Percentiles rank a stretch among this genome's conserved stretches.
phyloP scores from a whole-genome alignment of 805 yeast genomes.

The Ogataea degrootiae region DNA sequence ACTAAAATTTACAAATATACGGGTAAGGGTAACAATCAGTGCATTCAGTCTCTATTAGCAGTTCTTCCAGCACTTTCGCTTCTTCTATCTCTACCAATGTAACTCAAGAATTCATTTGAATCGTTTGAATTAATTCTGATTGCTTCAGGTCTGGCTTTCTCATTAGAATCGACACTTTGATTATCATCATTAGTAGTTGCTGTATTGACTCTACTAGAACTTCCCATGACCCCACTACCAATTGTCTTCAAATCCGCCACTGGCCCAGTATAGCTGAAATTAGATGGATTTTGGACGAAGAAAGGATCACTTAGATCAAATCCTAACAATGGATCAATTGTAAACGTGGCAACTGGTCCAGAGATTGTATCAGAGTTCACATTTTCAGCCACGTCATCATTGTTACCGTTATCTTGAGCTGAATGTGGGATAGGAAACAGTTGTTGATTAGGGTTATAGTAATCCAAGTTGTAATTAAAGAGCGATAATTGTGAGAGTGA shows the following conservation, averaged over 20 bases:
- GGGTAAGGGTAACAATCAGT: too few relatives aligned
- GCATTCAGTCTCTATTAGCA: too few relatives aligned
- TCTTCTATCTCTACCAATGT: constrained; percentile 10
- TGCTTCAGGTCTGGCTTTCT: constrained; percentile 8
- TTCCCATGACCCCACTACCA: neutral
- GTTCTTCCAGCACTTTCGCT: constrained; percentile 6
- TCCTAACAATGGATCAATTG: constrained; percentile 36
- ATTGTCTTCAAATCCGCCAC: constrained; percentile 8
- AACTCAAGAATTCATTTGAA: constrained; percentile 14
- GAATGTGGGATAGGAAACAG: constrained; percentile 17
- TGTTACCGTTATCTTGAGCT: constrained; percentile 3
- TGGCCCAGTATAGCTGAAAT: constrained; percentile 33
- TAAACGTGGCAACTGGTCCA: neutral
- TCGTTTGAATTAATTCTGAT: constrained; percentile 17
- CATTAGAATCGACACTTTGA: neutral
- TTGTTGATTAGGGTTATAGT: constrained; percentile 19
- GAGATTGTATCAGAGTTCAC: constrained; percentile 6
- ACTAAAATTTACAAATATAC: too few relatives aligned
- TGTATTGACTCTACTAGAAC: neutral
- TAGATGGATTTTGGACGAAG: constrained; percentile 46
- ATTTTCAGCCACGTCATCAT: constrained; percentile 3
- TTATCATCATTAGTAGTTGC: neutral
- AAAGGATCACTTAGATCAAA: constrained; percentile 45
- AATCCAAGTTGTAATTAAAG: constrained; percentile 19
- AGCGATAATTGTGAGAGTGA: constrained; percentile 19